Evolutionary conservation across 371 early-diverging fungal genomes (phyloP), one percentile per base, ranked within the genome.

Genomic region (Mortierella sp.): DNA sequence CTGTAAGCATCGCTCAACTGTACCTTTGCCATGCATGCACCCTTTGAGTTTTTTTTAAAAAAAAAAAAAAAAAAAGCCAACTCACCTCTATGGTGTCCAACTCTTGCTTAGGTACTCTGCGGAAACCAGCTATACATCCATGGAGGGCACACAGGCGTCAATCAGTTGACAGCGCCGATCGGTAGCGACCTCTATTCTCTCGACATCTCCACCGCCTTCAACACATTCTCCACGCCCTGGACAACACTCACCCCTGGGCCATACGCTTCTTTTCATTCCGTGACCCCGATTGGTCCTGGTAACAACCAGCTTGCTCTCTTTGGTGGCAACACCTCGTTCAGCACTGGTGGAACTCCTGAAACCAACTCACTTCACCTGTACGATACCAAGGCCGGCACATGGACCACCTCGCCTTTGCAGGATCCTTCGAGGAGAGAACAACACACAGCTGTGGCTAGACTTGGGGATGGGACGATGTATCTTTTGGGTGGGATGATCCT

Each of bases 61-160:
- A n/a, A 51, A 9, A 4, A 51, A 9, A n/a, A 23, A 51, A 5
- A 18, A 1, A 19, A 23, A 12, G 23, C 19, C 51, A 7, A 25
- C 28, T n/a, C 28, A 21, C 56, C 29, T 25, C 28, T 5, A 25
- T 56, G 1, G 56, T 23, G 26, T 25, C 28, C 26, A 56, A 18
- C 26, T 25, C 56, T 21, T 7, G 16, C 26, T 1, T 47, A 77
- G 79, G 57, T 72, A 5, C 62, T 77, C 16, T 65, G 79, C 16
- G 79, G 79, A 21, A 64, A 64, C 29, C 64, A 61, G 50, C 57
- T 77, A 7, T 77, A 67, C 28, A 58, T 77, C n/a, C 79, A 77
- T 37, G 79, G 79, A 1, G 79, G 79, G 14, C 79, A 72, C 44
- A 77, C 79, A 53, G 79, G 72, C n/a, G 72, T 77, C 30, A 72